Evolutionary conservation across 345 rosid species (phyloP).

Genomic region (Zanthoxylum bungeanum): DNA sequence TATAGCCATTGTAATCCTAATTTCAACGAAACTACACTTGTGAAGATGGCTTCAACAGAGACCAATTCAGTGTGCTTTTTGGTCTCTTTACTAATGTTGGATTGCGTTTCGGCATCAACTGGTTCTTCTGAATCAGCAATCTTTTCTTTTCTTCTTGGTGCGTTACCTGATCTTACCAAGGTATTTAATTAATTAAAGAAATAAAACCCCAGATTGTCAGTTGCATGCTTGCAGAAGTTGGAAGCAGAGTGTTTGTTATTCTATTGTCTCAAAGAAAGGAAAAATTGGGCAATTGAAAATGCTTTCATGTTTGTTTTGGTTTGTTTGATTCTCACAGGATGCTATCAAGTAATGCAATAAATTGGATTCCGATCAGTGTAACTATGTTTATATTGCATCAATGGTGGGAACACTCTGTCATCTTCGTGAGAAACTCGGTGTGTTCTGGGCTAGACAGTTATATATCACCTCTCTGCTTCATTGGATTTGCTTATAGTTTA

Average conservation of each 20-base stretch:
- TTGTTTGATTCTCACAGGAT: conserved; percentile 31
- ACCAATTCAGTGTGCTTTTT: conserved; percentile 34
- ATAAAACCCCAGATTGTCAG: background rate
- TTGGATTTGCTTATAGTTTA: background rate
- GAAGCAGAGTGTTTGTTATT: background rate
- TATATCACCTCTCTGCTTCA: background rate
- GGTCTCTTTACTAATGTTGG: conserved; percentile 60
- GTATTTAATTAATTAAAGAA: conserved; percentile 18
- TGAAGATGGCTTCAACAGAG: conserved; percentile 20
- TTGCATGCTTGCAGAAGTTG: background rate
- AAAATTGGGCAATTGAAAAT: background rate
- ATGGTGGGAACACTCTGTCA: conserved; percentile 74
- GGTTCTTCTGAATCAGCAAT: conserved; percentile 50
- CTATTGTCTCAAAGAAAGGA: background rate
- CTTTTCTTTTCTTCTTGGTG: conserved; percentile 51
- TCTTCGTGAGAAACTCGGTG: conserved; percentile 60
- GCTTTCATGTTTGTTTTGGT: background rate
- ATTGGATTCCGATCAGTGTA: conserved; percentile 37
- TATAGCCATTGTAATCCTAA: background rate
- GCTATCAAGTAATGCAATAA: conserved; percentile 31
- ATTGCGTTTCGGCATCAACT: conserved; percentile 78
- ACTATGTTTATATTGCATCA: conserved; percentile 41
- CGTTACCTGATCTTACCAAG: conserved; percentile 27
- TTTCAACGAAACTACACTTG: background rate
- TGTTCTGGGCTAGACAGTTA: conserved; percentile 21